phyloP scores from a whole-genome alignment of 169 alveolate species.

The Plasmodium vinckei region DNA sequence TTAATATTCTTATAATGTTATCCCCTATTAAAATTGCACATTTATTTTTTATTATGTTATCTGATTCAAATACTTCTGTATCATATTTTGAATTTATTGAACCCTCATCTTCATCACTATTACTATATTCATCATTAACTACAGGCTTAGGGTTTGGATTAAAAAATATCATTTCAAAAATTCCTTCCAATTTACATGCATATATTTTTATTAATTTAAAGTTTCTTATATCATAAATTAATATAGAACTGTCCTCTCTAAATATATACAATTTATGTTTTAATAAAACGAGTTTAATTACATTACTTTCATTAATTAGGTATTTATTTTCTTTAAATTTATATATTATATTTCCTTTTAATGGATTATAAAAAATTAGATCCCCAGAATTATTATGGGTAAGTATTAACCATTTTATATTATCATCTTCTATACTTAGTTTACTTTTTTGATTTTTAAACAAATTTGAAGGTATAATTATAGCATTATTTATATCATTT shows the following conservation, averaged over 20 bases:
- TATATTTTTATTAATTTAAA: constrained; percentile 37
- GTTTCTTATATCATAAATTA: constrained; percentile 48
- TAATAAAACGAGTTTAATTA: constrained; percentile 55
- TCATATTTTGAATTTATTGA: not conserved
- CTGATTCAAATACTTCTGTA: not conserved
- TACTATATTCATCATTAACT: not conserved
- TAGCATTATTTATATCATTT: constrained; percentile 50
- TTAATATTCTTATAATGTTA: constrained; percentile 63
- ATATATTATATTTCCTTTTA: constrained; percentile 47
- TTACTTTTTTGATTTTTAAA: constrained; percentile 45
- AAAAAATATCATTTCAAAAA: constrained; percentile 66
- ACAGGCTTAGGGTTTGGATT: constrained; percentile 6
- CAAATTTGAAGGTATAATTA: constrained; percentile 40
- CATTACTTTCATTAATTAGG: constrained; percentile 35
- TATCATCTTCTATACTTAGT: constrained; percentile 54
- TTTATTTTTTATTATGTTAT: not conserved
- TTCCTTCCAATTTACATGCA: constrained; percentile 65
- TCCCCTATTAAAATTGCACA: constrained; percentile 53
- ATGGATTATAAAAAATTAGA: constrained; percentile 55
- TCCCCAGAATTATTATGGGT: constrained; percentile 54
- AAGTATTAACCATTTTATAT: constrained; percentile 72
- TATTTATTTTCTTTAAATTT: constrained; percentile 51
- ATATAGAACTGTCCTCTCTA: constrained; percentile 69
- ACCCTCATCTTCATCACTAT: constrained; percentile 16
- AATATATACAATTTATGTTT: constrained; percentile 49